Evolutionary conservation across 108 stramenopile species (phyloP).

Genomic region (Discostella pseudostelligera): DNA sequence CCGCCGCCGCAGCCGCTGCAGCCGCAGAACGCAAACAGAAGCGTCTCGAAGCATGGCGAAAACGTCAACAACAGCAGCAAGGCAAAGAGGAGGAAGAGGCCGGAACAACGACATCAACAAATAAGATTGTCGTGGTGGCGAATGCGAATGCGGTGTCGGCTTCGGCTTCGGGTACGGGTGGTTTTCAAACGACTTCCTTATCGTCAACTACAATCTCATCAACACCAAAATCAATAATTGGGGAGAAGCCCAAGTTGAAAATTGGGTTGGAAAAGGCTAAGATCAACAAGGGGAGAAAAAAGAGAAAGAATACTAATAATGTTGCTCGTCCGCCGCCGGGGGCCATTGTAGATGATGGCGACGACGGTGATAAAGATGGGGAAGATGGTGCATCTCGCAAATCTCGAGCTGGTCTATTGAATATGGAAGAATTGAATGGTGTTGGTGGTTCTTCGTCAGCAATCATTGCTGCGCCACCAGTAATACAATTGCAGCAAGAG

Average conservation of each 20-base stretch:
- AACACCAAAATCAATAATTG: neutral
- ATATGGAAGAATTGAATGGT: constrained; percentile 23
- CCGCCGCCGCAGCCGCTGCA: constrained; percentile 28
- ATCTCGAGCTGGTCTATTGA: constrained; percentile 9
- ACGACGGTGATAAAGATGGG: constrained; percentile 2
- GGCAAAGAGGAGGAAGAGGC: constrained; percentile 9
- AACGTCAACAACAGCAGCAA: constrained; percentile 55
- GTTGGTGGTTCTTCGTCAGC: neutral
- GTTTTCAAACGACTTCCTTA: constrained; percentile 24
- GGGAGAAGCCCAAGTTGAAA: constrained; percentile 30
- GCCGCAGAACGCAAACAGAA: constrained; percentile 81
- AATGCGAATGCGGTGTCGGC: constrained; percentile 13
- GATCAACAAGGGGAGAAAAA: constrained; percentile 22
- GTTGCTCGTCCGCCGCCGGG: neutral
- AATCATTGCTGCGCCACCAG: neutral
- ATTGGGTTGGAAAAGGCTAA: constrained; percentile 23
- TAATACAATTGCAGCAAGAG: constrained; percentile 10
- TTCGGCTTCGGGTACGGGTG: too few species aligned
- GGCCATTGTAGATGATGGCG: constrained; percentile 31
- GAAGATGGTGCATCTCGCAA: constrained; percentile 5
- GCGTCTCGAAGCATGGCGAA: constrained; percentile 83
- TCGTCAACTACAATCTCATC: too few species aligned
- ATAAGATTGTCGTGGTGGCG: constrained; percentile 19
- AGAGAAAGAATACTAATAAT: constrained; percentile 19
- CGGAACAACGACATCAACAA: constrained; percentile 10